A percentile compares a stretch with the other conserved stretches of the same genome.
These are phyloP conservation scores for Russula sp. DNA, from an alignment of 768 basidiomycete genomes.

Conservation along the genomic window DNA sequence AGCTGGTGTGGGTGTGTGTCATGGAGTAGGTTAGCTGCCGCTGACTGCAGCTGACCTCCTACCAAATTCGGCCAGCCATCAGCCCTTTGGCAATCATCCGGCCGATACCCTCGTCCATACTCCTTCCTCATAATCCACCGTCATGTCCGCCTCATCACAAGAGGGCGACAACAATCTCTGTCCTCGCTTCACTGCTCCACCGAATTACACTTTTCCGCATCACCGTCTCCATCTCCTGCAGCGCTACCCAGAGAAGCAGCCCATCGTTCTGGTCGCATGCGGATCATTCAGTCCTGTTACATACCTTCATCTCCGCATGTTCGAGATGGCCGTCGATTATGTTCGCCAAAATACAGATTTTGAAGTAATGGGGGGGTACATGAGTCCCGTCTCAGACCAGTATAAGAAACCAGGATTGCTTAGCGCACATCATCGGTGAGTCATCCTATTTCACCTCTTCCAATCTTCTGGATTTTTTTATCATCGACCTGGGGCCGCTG, in stretches of 20 bases:
- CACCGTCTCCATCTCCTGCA: slow-evolving; percentile 55
- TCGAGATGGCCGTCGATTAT: slow-evolving; percentile 99
- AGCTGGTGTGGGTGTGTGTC: too few species aligned
- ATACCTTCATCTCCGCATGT: slow-evolving; percentile 98
- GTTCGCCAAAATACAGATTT: slow-evolving; percentile 86
- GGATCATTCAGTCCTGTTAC: slow-evolving; percentile 98
- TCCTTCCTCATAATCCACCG: not conserved
- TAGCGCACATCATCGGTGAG: slow-evolving; percentile 82
- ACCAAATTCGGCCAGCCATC: not conserved
- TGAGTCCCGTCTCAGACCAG: slow-evolving; percentile 91
- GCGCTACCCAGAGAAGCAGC: slow-evolving; percentile 60
- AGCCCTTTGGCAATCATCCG: not conserved
- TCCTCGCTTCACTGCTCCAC: slow-evolving; percentile 51
- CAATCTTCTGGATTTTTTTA: not conserved
- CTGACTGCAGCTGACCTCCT: not conserved
- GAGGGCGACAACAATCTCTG: not conserved
- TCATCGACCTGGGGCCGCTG: not conserved
- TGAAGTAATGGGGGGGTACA: slow-evolving; percentile 92
- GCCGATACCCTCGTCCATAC: not conserved
- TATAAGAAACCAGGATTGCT: slow-evolving; percentile 97
- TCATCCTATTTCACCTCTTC: slow-evolving; percentile 4
- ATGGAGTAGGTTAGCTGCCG: too few species aligned
- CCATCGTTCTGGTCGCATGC: slow-evolving; percentile 93
- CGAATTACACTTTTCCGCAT: slow-evolving; percentile 58
- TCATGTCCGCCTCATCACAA: slow-evolving; percentile 5